Conservation (phyloP, 1,284 basidiomycete species). For the Malassezia restricta region DNA sequence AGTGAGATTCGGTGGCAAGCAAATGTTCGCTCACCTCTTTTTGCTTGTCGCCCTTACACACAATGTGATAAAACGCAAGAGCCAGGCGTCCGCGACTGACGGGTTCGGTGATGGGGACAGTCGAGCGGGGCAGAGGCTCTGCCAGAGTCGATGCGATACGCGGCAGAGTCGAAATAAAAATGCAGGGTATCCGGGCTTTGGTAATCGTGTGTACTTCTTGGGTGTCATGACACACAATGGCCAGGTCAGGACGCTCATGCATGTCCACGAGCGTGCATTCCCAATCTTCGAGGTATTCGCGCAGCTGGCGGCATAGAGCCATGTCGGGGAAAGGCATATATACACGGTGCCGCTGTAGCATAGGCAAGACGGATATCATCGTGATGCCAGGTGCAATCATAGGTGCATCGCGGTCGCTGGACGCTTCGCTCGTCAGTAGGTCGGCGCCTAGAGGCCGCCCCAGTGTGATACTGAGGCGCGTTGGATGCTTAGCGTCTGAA, state of each 20-base stretch:
- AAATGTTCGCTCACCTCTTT: too few species aligned
- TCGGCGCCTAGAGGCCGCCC: conserved; percentile 5
- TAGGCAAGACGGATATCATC: background rate
- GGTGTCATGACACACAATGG: conserved; percentile 6
- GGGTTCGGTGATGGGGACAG: background rate
- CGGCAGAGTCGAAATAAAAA: background rate
- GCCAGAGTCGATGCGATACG: background rate
- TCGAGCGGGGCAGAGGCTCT: background rate
- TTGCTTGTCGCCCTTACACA: background rate
- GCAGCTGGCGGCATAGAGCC: background rate
- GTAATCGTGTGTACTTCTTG: background rate
- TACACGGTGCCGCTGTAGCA: background rate
- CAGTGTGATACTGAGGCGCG: conserved; percentile 1
- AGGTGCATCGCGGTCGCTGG: background rate
- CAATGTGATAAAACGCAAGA: background rate
- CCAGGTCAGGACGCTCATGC: conserved; percentile 1
- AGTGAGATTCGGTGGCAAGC: too few species aligned
- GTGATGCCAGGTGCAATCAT: background rate
- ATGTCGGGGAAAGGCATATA: background rate
- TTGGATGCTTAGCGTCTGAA: background rate
- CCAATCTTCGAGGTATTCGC: background rate
- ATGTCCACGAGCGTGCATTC: background rate
- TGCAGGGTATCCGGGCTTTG: background rate
- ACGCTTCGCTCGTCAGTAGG: conserved; percentile 8
- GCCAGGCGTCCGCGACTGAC: background rate